Evolutionary conservation across 2,329 filamentous ascomycete genomes (phyloP), one percentile per base, ranked within the genome.

Genomic region (Aspergillus fumigatus): DNA sequence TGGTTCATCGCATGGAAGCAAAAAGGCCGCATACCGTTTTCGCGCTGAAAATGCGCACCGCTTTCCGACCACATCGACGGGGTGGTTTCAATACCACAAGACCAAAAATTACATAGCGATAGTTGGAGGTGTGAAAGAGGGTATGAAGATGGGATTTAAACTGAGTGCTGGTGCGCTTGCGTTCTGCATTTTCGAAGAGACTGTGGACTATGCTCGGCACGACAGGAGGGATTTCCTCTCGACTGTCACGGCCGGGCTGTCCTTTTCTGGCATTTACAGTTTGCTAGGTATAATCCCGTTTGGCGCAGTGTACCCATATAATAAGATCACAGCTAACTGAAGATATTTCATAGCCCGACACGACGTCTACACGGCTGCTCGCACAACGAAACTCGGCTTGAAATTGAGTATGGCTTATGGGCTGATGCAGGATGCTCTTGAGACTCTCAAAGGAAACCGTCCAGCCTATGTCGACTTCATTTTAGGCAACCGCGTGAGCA

Each of bases 51-150:
- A 99, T 70, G 92, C 94, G 1, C 94, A 99, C 79, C 89, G 93
- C 63, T 85, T 97, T 60, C 94, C 94, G 21, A 86, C 84, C 3
- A 87, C 87, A 1, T 87, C 90, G 26, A 85, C 87, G 2, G 93
- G 92, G 19, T 99, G 94, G 94, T 99, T 93, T 71, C 84, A 97
- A n/a, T 99, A 99, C 75, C 93, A 97, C 79, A 97, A 97, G 77
- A 90, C 86, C 71, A 97, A 97, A 75, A 97, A 96, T 75, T 97
- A 99, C 77, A 86, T 91, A 67, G 83, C 88, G 52, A 87, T 90
- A 66, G 82, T 88, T 23, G 89, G 88, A 5, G 93, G 89, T 0
- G 78, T 95, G 19, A 84, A 84, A 52, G 91, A 96, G 67, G 94
- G 91, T 0, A 65, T 90, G 51, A 86, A 83, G 62, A 90, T 94